Conservation (phyloP, 441 rosid genomes). For the Rhodomyrtus psidioides region DNA sequence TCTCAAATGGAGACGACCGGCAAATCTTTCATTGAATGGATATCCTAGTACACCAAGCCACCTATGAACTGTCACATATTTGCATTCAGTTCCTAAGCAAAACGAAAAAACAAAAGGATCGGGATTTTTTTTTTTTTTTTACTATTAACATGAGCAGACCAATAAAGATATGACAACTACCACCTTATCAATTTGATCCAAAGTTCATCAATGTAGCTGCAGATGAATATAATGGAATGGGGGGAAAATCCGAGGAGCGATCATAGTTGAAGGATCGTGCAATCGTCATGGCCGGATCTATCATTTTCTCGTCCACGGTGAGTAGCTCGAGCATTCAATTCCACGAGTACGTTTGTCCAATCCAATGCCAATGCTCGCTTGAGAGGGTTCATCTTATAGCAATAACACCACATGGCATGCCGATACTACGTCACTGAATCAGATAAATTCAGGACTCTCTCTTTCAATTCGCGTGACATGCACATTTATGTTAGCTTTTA, state of each 20-base stretch:
- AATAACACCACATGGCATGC: background rate
- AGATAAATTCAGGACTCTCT: background rate
- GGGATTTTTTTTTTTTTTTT: background rate
- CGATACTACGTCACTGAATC: fast-evolving
- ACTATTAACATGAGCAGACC: background rate
- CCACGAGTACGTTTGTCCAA: background rate
- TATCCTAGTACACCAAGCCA: background rate
- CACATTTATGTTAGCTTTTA: background rate
- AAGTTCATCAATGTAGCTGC: background rate
- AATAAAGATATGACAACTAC: background rate
- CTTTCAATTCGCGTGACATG: background rate
- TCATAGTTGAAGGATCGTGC: background rate
- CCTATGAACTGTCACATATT: background rate
- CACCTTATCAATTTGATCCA: background rate
- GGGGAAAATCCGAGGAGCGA: background rate
- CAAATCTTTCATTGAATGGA: background rate
- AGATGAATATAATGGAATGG: background rate
- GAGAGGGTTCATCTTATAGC: background rate
- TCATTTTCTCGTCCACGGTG: background rate
- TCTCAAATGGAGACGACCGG: background rate
- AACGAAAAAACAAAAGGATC: background rate
- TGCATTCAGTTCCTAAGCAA: background rate
- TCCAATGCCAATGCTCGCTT: background rate
- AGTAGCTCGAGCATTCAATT: slow-evolving; percentile 20
- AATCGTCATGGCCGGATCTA: background rate